A percentile compares a stretch with the other conserved stretches of the same genome.
phyloP scores from a whole-genome alignment of 2,329 filamentous ascomycete species.

The Nothophaeocryptopus gaeumannii region DNA sequence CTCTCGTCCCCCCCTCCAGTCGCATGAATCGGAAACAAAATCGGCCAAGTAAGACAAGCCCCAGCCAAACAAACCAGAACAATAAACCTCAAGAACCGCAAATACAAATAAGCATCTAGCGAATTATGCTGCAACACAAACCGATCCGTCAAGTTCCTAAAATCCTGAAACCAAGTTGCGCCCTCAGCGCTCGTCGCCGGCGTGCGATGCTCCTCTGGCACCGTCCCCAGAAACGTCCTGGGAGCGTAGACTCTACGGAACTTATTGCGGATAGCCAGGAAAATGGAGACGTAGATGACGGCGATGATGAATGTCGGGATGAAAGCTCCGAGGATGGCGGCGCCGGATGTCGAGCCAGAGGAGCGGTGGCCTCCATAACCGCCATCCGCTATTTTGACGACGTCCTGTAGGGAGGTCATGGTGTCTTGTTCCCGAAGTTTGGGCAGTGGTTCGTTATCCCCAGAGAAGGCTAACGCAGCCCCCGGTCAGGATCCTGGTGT shows the following conservation, averaged over 20 bases:
- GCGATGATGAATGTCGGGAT: constrained; percentile 33
- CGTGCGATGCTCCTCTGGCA: constrained; percentile 34
- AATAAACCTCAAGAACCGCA: constrained; percentile 48
- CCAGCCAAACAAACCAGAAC: constrained; percentile 44
- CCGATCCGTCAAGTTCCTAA: constrained; percentile 42
- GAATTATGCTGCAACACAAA: constrained; percentile 50
- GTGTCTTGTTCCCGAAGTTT: no score
- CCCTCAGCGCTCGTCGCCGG: constrained; percentile 26
- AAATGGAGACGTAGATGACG: constrained; percentile 30
- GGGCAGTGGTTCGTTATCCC: no score
- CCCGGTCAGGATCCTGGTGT: no score
- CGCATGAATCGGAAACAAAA: constrained; percentile 48
- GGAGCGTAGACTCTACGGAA: constrained; percentile 35
- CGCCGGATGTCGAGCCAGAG: constrained; percentile 30
- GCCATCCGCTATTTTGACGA: constrained; percentile 2
- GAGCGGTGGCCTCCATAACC: constrained; percentile 27
- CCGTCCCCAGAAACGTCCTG: constrained; percentile 33
- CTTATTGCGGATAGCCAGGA: constrained; percentile 30
- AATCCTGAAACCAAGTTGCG: constrained; percentile 49
- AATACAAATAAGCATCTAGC: constrained; percentile 49
- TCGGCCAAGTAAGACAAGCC: constrained; percentile 44
- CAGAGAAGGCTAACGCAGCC: no score
- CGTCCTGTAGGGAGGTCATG: no score
- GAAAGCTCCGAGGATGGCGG: constrained; percentile 33
- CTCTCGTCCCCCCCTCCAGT: constrained; percentile 36